Evolutionary conservation across 768 basidiomycete species (phyloP).

Genomic region (Xerocomellus amylosporus): DNA sequence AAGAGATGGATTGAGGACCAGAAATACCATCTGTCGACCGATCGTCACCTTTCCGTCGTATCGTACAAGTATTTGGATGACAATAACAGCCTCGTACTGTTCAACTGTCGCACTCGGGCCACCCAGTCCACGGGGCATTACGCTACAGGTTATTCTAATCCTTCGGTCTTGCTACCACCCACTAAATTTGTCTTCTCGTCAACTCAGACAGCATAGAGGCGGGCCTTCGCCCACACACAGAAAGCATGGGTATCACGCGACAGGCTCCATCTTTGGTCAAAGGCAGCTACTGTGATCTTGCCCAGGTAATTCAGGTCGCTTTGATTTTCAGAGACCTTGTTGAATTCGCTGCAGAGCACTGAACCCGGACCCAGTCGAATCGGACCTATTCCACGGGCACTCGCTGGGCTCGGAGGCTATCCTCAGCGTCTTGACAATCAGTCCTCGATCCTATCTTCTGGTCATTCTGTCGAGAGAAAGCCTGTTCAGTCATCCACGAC

Average conservation of each 20-base stretch:
- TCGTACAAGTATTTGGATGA: slow-evolving; percentile 5
- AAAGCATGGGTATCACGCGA: neutral
- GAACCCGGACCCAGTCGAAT: slow-evolving; percentile 5
- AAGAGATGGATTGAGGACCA: slow-evolving; percentile 15
- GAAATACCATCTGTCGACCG: neutral
- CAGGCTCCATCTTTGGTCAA: neutral
- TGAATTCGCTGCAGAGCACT: slow-evolving; percentile 13
- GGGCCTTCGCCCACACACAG: neutral
- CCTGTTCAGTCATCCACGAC: neutral
- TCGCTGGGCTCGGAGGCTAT: neutral
- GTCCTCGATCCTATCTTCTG: neutral
- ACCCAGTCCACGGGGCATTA: neutral
- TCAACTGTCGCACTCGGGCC: slow-evolving; percentile 8
- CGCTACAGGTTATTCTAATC: slow-evolving; percentile 5
- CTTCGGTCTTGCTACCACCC: neutral
- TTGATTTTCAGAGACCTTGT: neutral
- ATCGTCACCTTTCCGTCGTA: slow-evolving; percentile 11
- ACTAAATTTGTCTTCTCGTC: slow-evolving; percentile 1
- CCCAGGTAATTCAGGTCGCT: slow-evolving; percentile 9
- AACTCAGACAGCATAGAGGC: neutral
- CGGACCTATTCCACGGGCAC: neutral
- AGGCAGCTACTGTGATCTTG: neutral
- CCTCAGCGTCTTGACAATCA: neutral
- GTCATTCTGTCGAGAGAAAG: neutral
- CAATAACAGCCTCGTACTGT: neutral